A percentile compares a stretch with the other conserved stretches of the same genome.
Conservation (phyloP, 306 rosid genomes). For the Quercus rubra region DNA sequence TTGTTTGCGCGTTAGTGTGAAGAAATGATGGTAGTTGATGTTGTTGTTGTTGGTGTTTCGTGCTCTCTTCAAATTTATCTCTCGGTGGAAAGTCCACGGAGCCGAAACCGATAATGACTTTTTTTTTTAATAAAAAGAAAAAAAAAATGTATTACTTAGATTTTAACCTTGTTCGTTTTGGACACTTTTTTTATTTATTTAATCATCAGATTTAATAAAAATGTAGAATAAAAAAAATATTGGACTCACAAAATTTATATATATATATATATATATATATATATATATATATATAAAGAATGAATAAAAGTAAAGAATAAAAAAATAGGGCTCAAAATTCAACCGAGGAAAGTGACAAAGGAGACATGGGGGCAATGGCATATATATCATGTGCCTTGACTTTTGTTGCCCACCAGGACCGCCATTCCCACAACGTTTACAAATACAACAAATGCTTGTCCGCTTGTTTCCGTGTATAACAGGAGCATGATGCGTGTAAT, state of each 20-base stretch:
- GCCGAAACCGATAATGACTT: constrained; percentile 22
- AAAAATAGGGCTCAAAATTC: no score
- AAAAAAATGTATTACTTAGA: not conserved
- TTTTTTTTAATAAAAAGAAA: not conserved
- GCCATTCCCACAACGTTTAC: not conserved
- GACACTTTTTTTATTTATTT: no score
- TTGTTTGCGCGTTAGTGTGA: not conserved
- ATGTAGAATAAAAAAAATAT: no score
- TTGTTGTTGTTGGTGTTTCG: constrained; percentile 17
- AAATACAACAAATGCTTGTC: not conserved
- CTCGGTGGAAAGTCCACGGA: constrained; percentile 44
- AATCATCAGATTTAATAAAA: no score
- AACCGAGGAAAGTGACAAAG: no score
- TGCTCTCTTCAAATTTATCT: constrained; percentile 28
- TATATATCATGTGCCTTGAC: not conserved
- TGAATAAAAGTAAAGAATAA: no score
- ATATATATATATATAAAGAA: no score
- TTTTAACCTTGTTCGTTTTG: not conserved
- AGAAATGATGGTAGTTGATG: not conserved
- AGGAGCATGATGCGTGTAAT: no score
- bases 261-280: no score
- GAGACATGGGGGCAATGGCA: not conserved
- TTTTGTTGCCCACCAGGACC: constrained; percentile 6
- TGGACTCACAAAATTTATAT: no score
- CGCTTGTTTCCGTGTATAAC: no score